Percentiles rank a stretch among this genome's conserved stretches.
These are phyloP conservation scores for Helminthosporium solani DNA, from an alignment of 2,329 filamentous ascomycete genomes.

Conservation along the genomic window DNA sequence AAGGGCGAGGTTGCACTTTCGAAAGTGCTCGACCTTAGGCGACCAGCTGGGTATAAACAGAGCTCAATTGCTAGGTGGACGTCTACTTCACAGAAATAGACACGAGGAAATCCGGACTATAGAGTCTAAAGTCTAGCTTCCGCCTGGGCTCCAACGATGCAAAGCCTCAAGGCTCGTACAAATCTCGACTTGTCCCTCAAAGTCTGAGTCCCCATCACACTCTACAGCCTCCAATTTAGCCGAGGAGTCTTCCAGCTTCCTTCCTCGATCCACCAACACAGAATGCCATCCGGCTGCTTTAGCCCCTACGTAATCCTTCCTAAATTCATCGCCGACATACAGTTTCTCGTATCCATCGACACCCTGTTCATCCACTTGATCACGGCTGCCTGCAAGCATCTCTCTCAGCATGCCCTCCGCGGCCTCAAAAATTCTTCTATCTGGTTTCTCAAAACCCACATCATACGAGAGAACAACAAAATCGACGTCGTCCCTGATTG, in stretches of 20 bases:
- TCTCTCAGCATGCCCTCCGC: slow-evolving; percentile 50
- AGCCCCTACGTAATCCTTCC: slow-evolving; percentile 55
- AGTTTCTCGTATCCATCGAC: slow-evolving; percentile 43
- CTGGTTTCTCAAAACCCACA: slow-evolving; percentile 61
- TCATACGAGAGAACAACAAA: slow-evolving; percentile 66
- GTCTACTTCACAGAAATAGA: neutral
- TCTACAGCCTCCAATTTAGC: neutral
- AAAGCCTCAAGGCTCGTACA: slow-evolving; percentile 6
- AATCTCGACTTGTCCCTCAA: neutral
- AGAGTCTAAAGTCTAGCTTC: too few relatives aligned
- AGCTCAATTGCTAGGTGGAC: neutral
- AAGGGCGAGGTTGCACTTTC: slow-evolving; percentile 69
- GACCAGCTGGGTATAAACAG: slow-evolving; percentile 8
- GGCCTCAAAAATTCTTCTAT: slow-evolving; percentile 56
- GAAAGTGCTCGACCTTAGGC: slow-evolving; percentile 54
- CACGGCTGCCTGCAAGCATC: slow-evolving; percentile 28
- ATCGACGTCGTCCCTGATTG: slow-evolving; percentile 47
- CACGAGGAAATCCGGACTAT: neutral
- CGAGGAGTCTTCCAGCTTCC: neutral
- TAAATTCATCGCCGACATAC: slow-evolving; percentile 57
- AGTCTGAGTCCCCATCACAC: neutral
- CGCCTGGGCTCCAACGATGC: neutral
- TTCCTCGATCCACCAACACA: slow-evolving; percentile 44
- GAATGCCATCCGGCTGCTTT: slow-evolving; percentile 50
- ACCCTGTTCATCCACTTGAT: slow-evolving; percentile 3